A percentile compares a stretch with the other conserved stretches of the same genome.
phyloP scores from a whole-genome alignment of 2,329 filamentous ascomycete genomes.

The Stromatinia cepivora region DNA sequence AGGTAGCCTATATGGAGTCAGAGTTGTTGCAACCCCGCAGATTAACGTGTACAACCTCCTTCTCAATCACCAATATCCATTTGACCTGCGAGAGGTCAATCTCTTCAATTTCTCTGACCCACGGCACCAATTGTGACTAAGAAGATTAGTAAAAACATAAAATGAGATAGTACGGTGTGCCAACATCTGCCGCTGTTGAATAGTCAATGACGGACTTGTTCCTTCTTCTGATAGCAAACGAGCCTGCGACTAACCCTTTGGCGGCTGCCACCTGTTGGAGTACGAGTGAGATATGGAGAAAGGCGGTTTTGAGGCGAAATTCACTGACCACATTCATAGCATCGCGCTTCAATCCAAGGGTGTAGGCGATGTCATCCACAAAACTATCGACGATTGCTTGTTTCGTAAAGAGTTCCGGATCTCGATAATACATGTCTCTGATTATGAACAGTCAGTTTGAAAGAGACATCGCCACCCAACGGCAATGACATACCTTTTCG shows the following conservation, averaged over 20 bases:
- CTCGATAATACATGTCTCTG: constrained; percentile 79
- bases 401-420: constrained; percentile 68
- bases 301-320: neutral
- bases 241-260: constrained; percentile 69
- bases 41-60: constrained; percentile 56
- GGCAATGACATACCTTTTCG: constrained; percentile 55
- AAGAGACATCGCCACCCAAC: neutral
- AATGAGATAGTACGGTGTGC: neutral
- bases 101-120: constrained; percentile 48
- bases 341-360: constrained; percentile 62
- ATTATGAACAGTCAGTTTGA: neutral
- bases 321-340: constrained; percentile 67
- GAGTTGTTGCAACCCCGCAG: neutral
- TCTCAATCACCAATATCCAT: constrained; percentile 77
- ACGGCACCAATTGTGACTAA: constrained; percentile 63
- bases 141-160: constrained; percentile 13
- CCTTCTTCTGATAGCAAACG: constrained; percentile 49
- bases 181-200: constrained; percentile 44
- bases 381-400: constrained; percentile 70
- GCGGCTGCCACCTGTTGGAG: constrained; percentile 64
- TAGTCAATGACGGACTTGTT: constrained; percentile 48
- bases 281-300: constrained; percentile 3
- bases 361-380: constrained; percentile 72
- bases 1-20: constrained; percentile 63
- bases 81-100: constrained; percentile 52